Percentiles rank a stretch among this genome's conserved stretches.
Conservation (phyloP, 2,329 filamentous ascomycete species). For the Fusarium odoratissimum region DNA sequence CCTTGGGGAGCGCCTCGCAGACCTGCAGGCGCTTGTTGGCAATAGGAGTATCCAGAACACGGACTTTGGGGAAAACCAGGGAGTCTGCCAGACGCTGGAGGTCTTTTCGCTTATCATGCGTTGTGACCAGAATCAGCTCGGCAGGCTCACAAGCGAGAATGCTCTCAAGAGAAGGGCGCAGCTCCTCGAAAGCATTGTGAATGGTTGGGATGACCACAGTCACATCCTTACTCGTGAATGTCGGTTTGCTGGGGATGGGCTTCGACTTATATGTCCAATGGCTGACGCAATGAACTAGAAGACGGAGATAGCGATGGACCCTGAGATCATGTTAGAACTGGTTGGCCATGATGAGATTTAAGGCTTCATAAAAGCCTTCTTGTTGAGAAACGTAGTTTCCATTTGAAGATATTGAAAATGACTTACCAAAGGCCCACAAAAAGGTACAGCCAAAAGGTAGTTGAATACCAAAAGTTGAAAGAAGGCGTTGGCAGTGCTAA, state of each 20-base stretch:
- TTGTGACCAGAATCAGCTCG: slow-evolving; percentile 87
- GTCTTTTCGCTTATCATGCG: slow-evolving; percentile 78
- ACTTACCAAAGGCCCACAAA: slow-evolving; percentile 62
- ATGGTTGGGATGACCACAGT: slow-evolving; percentile 96
- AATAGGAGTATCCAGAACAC: slow-evolving; percentile 81
- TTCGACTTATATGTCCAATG: slow-evolving; percentile 91
- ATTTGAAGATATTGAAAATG: not conserved
- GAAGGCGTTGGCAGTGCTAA: slow-evolving; percentile 38
- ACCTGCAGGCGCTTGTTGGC: slow-evolving; percentile 97
- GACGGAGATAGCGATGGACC: slow-evolving; percentile 86
- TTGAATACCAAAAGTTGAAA: slow-evolving; percentile 55
- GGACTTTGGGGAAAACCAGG: slow-evolving; percentile 70
- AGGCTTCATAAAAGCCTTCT: not conserved
- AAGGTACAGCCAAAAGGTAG: slow-evolving; percentile 59
- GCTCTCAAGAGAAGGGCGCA: slow-evolving; percentile 83
- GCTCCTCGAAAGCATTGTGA: slow-evolving; percentile 84
- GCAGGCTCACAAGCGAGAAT: slow-evolving; percentile 76
- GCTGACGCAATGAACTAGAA: slow-evolving; percentile 85
- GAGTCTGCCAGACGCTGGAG: slow-evolving; percentile 75
- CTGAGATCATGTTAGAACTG: slow-evolving; percentile 58
- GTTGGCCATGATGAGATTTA: not conserved
- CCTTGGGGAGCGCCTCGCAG: slow-evolving; percentile 87
- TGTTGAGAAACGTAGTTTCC: not conserved
- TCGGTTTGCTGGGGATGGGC: slow-evolving; percentile 83
- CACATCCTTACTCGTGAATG: slow-evolving; percentile 83